Base-by-base conservation (phyloP, 1,139 yeast species). In the Kodamaea derodonti region DNA sequence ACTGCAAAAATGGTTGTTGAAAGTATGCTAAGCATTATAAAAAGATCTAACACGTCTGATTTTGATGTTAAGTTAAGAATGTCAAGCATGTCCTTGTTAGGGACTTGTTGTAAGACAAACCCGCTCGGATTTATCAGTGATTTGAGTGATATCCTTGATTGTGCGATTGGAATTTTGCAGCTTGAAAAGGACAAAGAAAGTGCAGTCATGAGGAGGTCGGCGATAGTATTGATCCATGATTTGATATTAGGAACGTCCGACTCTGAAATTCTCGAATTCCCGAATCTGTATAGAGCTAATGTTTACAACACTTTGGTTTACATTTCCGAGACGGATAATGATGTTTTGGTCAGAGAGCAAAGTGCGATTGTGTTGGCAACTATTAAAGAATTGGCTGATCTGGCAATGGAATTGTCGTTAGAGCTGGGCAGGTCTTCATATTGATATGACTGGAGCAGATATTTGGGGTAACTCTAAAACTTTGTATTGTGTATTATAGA, bases 41-140 rank as follows among this genome's bases (percentile, higher is more conserved):
- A 75, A 33, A 57, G 65, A 14, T 30, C 45, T 2, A 46, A 41
- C 1, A 56, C 63, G 3, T 51, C 53, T 1, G 52, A 60, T 4
- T 42, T 59, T 3, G 95, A 87, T 46, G 65, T 70, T 37, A 69
- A 81, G 29, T 48, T 87, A 28, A 67, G 97, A 45, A 82, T 87
- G 84, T 88, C 97, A 1, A 78, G 95, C 0, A 72, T 88, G 78
- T 85, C 96, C 1, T 56, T 92, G 12, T 57, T 90, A 14, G 95
- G 96, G 14, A 60, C 72, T 4, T 65, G 84, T 23, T 75, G 88
- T 49, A 76, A 75, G 40, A 64, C 65, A 3, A 78, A 80, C 45
- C 80, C 87, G 0, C 42, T 64, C 2, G 85, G 84, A 0, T 51
- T 85, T 2, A 40, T 66, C 0, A 54, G 56, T 1, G 58, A 64